Percentiles rank a stretch among this genome's conserved stretches.
Conservation (phyloP, 805 yeast genomes). For the Wickerhamiella alocasiicola region DNA sequence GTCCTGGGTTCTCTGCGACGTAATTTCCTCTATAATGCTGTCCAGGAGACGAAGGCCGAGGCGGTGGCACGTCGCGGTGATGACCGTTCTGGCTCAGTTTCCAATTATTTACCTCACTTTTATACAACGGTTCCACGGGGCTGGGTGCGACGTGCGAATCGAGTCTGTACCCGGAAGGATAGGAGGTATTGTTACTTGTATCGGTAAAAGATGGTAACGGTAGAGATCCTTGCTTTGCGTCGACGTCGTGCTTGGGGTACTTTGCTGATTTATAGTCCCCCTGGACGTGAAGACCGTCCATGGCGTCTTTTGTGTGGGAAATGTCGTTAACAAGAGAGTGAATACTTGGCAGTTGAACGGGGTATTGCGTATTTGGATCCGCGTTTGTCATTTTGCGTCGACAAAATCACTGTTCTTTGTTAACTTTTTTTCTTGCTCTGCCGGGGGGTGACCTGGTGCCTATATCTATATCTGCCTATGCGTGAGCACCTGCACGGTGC, state of each 20-base stretch:
- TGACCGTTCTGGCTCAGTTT: too few relatives aligned
- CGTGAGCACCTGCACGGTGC: slow-evolving; percentile 7
- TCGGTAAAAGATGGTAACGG: slow-evolving; percentile 4
- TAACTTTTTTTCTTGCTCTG: neutral
- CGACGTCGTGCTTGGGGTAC: neutral
- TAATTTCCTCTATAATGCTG: neutral
- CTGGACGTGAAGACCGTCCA: slow-evolving; percentile 11
- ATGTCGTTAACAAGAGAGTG: slow-evolving; percentile 20
- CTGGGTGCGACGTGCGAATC: neutral
- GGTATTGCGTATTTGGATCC: neutral
- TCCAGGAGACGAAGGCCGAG: too few relatives aligned
- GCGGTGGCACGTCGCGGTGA: too few relatives aligned
- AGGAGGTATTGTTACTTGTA: neutral
- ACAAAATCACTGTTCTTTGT: neutral
- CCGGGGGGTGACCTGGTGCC: neutral
- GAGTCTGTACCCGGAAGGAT: neutral
- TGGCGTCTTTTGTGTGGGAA: slow-evolving; percentile 15
- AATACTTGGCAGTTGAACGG: slow-evolving; percentile 18
- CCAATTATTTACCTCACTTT: neutral
- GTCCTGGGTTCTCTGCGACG: too few relatives aligned
- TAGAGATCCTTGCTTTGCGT: neutral
- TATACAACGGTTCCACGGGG: slow-evolving; percentile 2
- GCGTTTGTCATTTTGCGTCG: neutral
- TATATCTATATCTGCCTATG: slow-evolving; percentile 1
- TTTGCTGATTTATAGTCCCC: neutral